phyloP scores from a whole-genome alignment of 1,284 basidiomycete genomes.

The Neolentinus lepideus region DNA sequence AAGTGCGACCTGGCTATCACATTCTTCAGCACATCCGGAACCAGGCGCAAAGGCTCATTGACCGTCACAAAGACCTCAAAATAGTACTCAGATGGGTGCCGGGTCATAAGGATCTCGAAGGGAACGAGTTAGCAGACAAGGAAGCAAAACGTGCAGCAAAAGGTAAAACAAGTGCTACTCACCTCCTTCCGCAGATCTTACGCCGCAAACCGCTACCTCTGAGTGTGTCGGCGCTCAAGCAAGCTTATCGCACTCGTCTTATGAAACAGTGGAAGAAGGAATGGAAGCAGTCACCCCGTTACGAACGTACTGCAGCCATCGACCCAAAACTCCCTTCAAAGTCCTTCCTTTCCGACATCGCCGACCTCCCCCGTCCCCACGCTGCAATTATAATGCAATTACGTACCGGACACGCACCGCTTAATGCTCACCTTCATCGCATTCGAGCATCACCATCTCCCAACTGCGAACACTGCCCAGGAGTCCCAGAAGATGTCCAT shows the following conservation, averaged over 20 bases:
- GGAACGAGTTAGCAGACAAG: slow-evolving; percentile 14
- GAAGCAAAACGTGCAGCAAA: slow-evolving; percentile 12
- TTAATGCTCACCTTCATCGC: not conserved
- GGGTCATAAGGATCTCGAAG: slow-evolving; percentile 12
- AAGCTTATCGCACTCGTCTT: not conserved
- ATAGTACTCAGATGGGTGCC: slow-evolving; percentile 7
- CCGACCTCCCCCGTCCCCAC: not conserved
- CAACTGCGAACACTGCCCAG: not conserved
- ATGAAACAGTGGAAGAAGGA: not conserved
- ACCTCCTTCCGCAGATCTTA: slow-evolving; percentile 9
- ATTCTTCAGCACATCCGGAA: not conserved
- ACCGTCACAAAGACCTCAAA: not conserved
- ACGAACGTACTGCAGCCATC: not conserved
- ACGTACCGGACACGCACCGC: slow-evolving; percentile 2
- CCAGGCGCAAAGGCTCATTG: not conserved
- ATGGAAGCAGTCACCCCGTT: not conserved
- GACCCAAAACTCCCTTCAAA: not conserved
- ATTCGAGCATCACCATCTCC: not conserved
- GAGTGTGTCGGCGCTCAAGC: slow-evolving; percentile 3
- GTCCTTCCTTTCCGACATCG: not conserved
- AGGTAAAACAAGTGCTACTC: slow-evolving; percentile 1
- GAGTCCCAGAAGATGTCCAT: not conserved
- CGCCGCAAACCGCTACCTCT: not conserved
- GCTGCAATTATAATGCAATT: not conserved
- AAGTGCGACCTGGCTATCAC: not conserved